These are phyloP conservation scores for Capsicum chinense DNA, from an alignment of 257 asterid genomes.

Conservation along the genomic window DNA sequence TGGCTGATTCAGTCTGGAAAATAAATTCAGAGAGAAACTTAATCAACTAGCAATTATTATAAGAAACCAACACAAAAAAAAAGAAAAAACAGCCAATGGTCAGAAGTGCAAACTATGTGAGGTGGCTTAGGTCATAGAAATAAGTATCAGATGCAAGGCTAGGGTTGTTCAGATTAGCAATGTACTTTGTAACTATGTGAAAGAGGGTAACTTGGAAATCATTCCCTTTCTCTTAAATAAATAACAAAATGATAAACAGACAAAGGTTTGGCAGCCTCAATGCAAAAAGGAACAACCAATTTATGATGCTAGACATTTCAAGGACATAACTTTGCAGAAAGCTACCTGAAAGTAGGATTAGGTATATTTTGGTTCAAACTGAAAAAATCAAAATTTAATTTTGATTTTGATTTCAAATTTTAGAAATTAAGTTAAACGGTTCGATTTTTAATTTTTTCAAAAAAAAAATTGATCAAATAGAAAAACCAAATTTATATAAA, in stretches of 20 bases:
- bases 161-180: not conserved
- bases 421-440: too few relatives aligned
- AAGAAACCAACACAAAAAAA: not conserved
- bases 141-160: not conserved
- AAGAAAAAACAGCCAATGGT: not conserved
- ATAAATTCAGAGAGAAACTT: conserved; percentile 23
- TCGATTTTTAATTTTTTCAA: too few relatives aligned
- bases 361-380: too few relatives aligned
- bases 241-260: not conserved
- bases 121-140: not conserved
- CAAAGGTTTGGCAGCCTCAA: not conserved
- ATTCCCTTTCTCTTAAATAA: not conserved
- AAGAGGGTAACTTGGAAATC: conserved; percentile 17
- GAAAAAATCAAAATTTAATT: too few relatives aligned
- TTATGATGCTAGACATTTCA: too few relatives aligned
- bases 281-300: not conserved
- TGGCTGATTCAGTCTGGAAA: too few relatives aligned
- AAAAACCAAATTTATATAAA: too few relatives aligned
- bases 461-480: too few relatives aligned
- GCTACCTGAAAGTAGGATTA: too few relatives aligned
- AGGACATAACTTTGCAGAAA: too few relatives aligned
- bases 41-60: not conserved
- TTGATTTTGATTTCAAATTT: too few relatives aligned
- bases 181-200: not conserved
- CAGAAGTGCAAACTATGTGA: not conserved